Evolutionary conservation across 1,284 basidiomycete genomes (phyloP).

Genomic region (Puccinia polysora): DNA sequence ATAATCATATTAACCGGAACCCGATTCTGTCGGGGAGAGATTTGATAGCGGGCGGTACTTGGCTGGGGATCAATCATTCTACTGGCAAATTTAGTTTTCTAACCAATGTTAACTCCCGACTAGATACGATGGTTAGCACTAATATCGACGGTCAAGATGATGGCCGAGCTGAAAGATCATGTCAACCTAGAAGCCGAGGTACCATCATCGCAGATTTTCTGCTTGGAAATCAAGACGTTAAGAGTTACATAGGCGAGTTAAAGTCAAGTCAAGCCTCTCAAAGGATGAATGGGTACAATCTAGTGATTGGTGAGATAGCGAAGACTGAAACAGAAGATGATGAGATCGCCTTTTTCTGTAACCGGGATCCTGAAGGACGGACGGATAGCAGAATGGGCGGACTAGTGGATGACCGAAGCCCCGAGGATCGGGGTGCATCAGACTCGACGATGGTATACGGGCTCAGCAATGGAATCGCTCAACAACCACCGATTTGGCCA

Average conservation of each 20-base stretch:
- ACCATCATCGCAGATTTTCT: conserved; percentile 21
- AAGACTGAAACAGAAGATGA: background rate
- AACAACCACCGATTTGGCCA: conserved; percentile 2
- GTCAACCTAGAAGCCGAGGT: background rate
- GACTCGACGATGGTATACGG: conserved; percentile 2
- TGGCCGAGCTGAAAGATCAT: background rate
- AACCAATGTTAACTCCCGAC: conserved; percentile 1
- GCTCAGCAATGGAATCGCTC: conserved; percentile 24
- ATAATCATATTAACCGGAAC: background rate
- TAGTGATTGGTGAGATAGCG: conserved; percentile 23
- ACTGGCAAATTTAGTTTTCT: conserved; percentile 9
- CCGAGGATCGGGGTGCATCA: background rate
- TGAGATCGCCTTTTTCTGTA: background rate
- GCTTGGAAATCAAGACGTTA: background rate
- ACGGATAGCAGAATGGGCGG: background rate
- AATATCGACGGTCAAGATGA: background rate
- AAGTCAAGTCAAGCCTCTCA: background rate
- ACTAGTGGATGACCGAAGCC: background rate
- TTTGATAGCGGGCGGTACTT: conserved; percentile 20
- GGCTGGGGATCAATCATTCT: conserved; percentile 2
- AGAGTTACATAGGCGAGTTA: background rate
- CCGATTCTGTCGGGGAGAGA: conserved; percentile 13
- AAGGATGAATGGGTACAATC: conserved; percentile 30
- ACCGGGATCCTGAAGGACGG: background rate
- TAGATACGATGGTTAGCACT: background rate